Evolutionary conservation across 1,284 basidiomycete species (phyloP).

Genomic region (Moesziomyces antarcticus): DNA sequence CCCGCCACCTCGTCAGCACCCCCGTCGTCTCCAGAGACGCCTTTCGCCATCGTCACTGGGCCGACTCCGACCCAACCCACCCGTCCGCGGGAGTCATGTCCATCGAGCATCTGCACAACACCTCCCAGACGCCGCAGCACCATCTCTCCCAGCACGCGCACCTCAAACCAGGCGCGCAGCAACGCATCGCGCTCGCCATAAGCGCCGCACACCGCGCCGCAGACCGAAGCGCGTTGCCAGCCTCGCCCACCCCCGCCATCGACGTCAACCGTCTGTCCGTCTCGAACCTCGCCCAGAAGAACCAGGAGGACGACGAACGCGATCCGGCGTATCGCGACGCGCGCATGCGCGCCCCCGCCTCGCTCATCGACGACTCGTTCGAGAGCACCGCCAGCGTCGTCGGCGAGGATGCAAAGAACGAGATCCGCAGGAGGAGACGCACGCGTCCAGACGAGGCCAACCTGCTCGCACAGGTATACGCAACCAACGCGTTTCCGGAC

Average conservation of each 20-base stretch:
- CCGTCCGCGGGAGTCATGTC: conserved; percentile 20
- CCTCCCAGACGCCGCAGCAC: conserved; percentile 6
- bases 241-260: conserved; percentile 30
- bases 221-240: background rate
- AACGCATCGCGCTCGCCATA: background rate
- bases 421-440: conserved; percentile 52
- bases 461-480: conserved; percentile 54
- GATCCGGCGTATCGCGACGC: conserved; percentile 8
- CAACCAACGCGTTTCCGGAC: conserved; percentile 62
- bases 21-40: conserved; percentile 43
- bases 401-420: conserved; percentile 34
- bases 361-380: conserved; percentile 44
- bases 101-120: conserved; percentile 33
- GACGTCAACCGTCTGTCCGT: conserved; percentile 38
- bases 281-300: conserved; percentile 36
- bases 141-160: background rate
- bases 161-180: background rate
- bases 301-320: conserved; percentile 22
- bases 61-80: conserved; percentile 12
- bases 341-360: conserved; percentile 15
- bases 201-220: background rate
- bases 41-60: conserved; percentile 39
- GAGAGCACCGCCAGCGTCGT: conserved; percentile 33
- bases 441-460: conserved; percentile 60
- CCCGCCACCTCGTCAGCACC: conserved; percentile 39